phyloP scores from a whole-genome alignment of 2,329 filamentous ascomycete genomes.

The Fusarium sp. region DNA sequence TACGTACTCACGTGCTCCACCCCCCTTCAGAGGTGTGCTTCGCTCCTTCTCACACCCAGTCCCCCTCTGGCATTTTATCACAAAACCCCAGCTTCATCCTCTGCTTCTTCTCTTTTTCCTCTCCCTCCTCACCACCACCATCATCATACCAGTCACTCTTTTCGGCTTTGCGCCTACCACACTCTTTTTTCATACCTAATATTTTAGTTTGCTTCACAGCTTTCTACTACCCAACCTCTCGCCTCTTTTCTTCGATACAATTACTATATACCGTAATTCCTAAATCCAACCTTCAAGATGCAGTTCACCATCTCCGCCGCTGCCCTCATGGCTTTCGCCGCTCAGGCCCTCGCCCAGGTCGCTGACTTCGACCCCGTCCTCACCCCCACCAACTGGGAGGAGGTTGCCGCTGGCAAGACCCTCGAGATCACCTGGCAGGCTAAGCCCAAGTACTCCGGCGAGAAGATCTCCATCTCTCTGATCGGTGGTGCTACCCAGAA shows the following conservation, averaged over 20 bases:
- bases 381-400: slow-evolving; percentile 60
- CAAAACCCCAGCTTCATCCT: slow-evolving; percentile 38
- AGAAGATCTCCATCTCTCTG: slow-evolving; percentile 65
- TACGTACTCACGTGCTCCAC: slow-evolving; percentile 38
- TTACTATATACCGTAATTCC: slow-evolving; percentile 42
- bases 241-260: slow-evolving; percentile 34
- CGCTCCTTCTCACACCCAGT: slow-evolving; percentile 20
- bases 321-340: slow-evolving; percentile 65
- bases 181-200: slow-evolving; percentile 50
- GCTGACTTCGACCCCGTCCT: slow-evolving; percentile 68
- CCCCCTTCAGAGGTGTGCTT: slow-evolving; percentile 8
- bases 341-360: slow-evolving; percentile 66
- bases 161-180: slow-evolving; percentile 51
- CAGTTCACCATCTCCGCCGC: slow-evolving; percentile 63
- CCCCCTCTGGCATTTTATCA: slow-evolving; percentile 46
- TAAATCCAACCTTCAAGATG: slow-evolving; percentile 62
- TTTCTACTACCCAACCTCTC: slow-evolving; percentile 27
- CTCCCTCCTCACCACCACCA: slow-evolving; percentile 42
- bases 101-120: slow-evolving; percentile 30
- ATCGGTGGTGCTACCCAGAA: slow-evolving; percentile 63
- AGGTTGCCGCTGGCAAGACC: slow-evolving; percentile 62
- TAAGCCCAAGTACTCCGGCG: slow-evolving; percentile 56
- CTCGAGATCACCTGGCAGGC: slow-evolving; percentile 66
- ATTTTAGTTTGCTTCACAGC: slow-evolving; percentile 37
- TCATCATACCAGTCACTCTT: slow-evolving; percentile 52